Conservation (phyloP, 2,329 filamentous ascomycete genomes). For the Reticulascus tulasneorum region DNA sequence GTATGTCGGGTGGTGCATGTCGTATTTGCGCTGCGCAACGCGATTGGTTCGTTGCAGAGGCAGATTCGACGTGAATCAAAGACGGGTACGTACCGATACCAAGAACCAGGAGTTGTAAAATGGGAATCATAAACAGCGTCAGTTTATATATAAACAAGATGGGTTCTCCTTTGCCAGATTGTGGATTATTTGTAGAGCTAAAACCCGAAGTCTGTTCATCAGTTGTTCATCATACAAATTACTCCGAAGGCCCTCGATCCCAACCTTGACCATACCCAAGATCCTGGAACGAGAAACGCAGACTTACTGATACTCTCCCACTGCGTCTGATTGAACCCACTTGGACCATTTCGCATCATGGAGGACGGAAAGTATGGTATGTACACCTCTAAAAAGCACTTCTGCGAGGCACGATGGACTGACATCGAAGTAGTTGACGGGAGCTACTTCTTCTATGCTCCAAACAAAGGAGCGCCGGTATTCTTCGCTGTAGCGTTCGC, state of each 20-base stretch:
- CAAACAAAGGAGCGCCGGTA: conserved; percentile 43
- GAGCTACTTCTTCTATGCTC: conserved; percentile 43
- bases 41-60: conserved; percentile 6
- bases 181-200: too few species aligned
- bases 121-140: not conserved
- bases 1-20: not conserved
- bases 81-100: too few species aligned
- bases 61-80: too few species aligned
- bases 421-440: conserved; percentile 26
- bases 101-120: too few species aligned
- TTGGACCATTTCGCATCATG: conserved; percentile 18
- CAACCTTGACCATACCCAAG: too few species aligned
- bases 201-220: too few species aligned
- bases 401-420: not conserved
- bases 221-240: too few species aligned
- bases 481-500: conserved; percentile 42
- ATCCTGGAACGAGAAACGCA: too few species aligned
- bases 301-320: too few species aligned
- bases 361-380: conserved; percentile 27
- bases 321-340: too few species aligned
- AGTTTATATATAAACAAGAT: not conserved
- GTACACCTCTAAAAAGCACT: not conserved
- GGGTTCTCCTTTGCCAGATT: too few species aligned
- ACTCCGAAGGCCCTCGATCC: too few species aligned
- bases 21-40: conserved; percentile 7